These are phyloP conservation scores for Scheffersomyces coipomensis DNA, from an alignment of 805 yeast species.

Conservation along the genomic window DNA sequence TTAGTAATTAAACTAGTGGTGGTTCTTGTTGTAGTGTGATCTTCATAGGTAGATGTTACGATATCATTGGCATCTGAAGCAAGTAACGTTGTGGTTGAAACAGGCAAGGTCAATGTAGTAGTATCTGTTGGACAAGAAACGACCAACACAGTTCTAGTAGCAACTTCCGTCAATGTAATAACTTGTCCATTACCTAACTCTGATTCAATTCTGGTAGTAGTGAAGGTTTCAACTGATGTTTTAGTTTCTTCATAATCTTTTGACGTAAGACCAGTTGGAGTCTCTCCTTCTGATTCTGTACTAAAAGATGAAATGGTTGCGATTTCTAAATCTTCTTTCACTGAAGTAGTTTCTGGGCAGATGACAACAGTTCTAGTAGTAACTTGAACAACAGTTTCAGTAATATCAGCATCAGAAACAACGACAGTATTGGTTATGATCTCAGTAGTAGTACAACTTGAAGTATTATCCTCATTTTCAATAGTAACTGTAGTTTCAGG, in stretches of 20 bases:
- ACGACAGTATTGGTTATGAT: too few species aligned
- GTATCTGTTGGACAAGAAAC: not conserved
- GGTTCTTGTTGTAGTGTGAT: not conserved
- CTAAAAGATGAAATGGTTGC: not conserved
- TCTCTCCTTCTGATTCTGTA: not conserved
- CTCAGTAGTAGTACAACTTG: too few species aligned
- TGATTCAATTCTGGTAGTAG: not conserved
- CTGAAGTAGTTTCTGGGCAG: not conserved
- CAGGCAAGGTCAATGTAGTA: too few species aligned
- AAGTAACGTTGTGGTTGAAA: too few species aligned
- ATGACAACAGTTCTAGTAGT: not conserved
- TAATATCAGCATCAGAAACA: too few species aligned
- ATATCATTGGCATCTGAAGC: too few species aligned
- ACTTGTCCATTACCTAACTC: not conserved
- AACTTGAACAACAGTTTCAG: too few species aligned
- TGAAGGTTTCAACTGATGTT: not conserved
- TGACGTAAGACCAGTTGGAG: too few species aligned
- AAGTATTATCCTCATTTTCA: not conserved
- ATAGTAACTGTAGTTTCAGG: not conserved
- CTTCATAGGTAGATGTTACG: not conserved
- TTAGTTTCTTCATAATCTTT: not conserved
- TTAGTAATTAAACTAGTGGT: not conserved
- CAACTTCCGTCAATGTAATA: not conserved
- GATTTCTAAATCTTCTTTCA: not conserved
- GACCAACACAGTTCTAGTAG: not conserved